Evolutionary conservation across 768 basidiomycete species (phyloP), one percentile per base, ranked within the genome.

Genomic region (Tremella yokohamensis): DNA sequence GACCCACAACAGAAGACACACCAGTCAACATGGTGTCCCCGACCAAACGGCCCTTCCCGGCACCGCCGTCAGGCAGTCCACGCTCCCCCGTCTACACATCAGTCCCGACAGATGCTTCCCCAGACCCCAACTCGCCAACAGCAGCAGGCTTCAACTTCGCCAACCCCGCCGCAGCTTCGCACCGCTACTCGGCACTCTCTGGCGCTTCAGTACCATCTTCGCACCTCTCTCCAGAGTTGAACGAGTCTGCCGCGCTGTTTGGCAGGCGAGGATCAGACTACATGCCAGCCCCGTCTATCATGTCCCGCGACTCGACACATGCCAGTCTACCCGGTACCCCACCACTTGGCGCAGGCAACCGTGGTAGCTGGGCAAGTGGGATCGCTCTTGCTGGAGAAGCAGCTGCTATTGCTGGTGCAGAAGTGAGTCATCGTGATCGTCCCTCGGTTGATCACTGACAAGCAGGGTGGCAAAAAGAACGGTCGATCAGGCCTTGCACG

Each of bases 201-300:
- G 42, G 42, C 4, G n/a, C 42, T 16, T 45, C 42, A 8, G 22
- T 45, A 18, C 22, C 42, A 6, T 22, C 42, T 8, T 45, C 42
- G n/a, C 42, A 18, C 42, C 42, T 45, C 42, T 45, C 42, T 6
- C 42, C 42, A 18, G 42, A 45, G n/a, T 16, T 45, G 42, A 45
- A 45, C 42, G 42, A 45, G 22, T 45, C 42, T 22, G 22, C 42
- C 15, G 22, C 42, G n/a, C 22, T 45, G 4, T 45, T 45, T 16
- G 42, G 42, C 22, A 45, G 65, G 29, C 38, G 58, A 4, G 60
- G 62, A 34, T 63, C 61, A 26, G 56, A 61, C 24, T 52, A 61
- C 49, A 34, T 61, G 25, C 70, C 70, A 4, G 70, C 70, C 37
- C 70, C 70, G 8, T 67, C 65, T 8, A 63, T 72, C 48, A 63